phyloP scores from a whole-genome alignment of 352 stramenopile species.

The Pythium aphanidermatum region DNA sequence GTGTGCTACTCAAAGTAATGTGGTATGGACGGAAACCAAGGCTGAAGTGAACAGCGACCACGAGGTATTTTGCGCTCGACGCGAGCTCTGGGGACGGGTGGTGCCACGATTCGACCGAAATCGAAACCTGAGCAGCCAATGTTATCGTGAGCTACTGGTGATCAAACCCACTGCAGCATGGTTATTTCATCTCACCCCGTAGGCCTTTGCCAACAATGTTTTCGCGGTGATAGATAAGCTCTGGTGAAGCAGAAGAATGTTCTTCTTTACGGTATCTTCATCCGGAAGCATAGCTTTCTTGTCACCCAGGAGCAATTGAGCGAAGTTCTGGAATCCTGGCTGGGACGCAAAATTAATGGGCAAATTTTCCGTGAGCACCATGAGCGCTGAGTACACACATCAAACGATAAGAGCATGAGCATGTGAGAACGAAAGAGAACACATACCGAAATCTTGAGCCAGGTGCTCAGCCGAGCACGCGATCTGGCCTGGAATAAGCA shows the following conservation, averaged over 20 bases:
- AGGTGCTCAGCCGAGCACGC: conserved; percentile 54
- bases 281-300: conserved; percentile 53
- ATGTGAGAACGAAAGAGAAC: conserved; percentile 1
- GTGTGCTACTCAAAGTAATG: conserved; percentile 48
- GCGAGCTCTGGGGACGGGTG: conserved; percentile 26
- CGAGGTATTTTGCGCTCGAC: conserved; percentile 47
- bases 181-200: conserved; percentile 28
- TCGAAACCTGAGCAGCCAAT: conserved; percentile 31
- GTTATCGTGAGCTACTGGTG: too few species aligned
- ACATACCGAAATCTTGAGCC: conserved; percentile 53
- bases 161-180: too few species aligned
- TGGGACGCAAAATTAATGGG: conserved; percentile 50
- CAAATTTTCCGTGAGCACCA: conserved; percentile 70
- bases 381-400: conserved; percentile 30
- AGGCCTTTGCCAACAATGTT: conserved; percentile 47
- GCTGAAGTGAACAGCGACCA: conserved; percentile 70
- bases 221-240: conserved; percentile 65
- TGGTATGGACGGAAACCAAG: conserved; percentile 67
- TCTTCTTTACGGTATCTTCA: conserved; percentile 55
- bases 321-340: conserved; percentile 64
- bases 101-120: conserved; percentile 66
- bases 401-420: neutral
- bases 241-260: conserved; percentile 61
- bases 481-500: conserved; percentile 16
- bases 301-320: conserved; percentile 58